Conservation (phyloP, 257 asterid species). For the Nicotiana attenuata region DNA sequence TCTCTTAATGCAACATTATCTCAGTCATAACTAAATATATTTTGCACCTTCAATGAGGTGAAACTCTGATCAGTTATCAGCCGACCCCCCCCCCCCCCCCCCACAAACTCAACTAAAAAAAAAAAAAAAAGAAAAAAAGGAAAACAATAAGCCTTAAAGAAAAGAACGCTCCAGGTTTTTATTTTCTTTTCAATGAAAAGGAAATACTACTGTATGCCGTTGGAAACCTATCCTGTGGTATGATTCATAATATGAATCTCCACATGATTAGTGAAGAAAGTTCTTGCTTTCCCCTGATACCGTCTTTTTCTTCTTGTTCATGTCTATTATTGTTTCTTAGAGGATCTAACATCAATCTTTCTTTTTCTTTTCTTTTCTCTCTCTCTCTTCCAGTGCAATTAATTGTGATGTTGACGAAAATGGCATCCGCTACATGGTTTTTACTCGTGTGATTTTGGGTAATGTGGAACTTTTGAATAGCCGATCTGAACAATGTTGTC, state of each 20-base stretch:
- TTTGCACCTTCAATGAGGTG: background rate
- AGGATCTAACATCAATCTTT: background rate
- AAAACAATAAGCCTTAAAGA: background rate
- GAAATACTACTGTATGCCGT: background rate
- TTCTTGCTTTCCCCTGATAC: background rate
- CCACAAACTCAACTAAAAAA: background rate
- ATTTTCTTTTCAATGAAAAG: slow-evolving; percentile 35
- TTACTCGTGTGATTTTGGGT: slow-evolving; percentile 49
- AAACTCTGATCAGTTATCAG: slow-evolving; percentile 30
- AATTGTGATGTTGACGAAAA: slow-evolving; percentile 82
- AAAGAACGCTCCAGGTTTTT: background rate
- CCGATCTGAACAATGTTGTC: slow-evolving; percentile 79
- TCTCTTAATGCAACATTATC: background rate
- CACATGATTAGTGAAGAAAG: background rate
- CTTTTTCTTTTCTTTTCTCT: background rate
- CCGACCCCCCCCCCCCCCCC: slow-evolving; percentile 16
- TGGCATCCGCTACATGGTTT: slow-evolving; percentile 56
- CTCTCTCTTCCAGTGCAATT: slow-evolving; percentile 1
- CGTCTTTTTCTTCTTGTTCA: background rate
- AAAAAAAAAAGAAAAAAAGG: background rate
- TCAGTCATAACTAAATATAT: background rate
- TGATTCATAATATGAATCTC: slow-evolving; percentile 1
- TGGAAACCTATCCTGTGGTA: background rate
- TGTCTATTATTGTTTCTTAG: background rate
- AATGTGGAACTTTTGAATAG: slow-evolving; percentile 61